Base-by-base conservation (phyloP, 345 rosid species). In the Pugionium cornutum region DNA sequence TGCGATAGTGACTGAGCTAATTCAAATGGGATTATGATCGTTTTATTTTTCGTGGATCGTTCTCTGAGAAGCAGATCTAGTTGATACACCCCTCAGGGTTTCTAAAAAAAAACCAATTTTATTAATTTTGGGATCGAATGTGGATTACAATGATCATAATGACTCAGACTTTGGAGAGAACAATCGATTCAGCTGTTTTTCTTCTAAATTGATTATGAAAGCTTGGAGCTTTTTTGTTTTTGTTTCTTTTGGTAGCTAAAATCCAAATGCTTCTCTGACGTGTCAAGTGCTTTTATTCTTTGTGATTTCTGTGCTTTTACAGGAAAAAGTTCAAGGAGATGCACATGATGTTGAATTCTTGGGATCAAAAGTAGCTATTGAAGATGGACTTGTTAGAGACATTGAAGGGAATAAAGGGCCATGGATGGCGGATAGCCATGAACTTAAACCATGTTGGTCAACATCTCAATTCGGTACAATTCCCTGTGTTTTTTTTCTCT, bases 381-480 rank as follows among this genome's bases (percentile, higher is more conserved):
- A 81, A 58, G 79, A 83, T 48, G 76, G 84, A n/a, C 77, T 78
- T 61, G 78, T 62, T 11, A 66, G 83, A 9, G 79, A 79, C 1
- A 11, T 8, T 18, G 47, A 57, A 72, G 79, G 66, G 62, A 79
- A 53, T 29, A 74, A 76, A 45, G 97, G 94, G 9, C 96, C 96
- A 67, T 89, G 98, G 98, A 76, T 84, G 46, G 88, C 78, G 55
- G 86, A 83, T 69, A 67, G 64, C 27, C 74, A 73, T 63, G 85
- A 76, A 57, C 82, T 85, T 47, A 89, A 82, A 62, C 83, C 84
- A 5, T 89, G 96, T 69, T 92, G 98, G 98, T 75, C 76, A 41
- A 77, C 64, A 32, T 73, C 89, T 9, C 66, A 34, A 43, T 81
- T 82, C 26, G 96, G 98, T 59, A 58, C 7, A 83, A 64, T 7